Base-by-base conservation (phyloP, 192 early-diverging fungal species). In the Backusella circina region DNA sequence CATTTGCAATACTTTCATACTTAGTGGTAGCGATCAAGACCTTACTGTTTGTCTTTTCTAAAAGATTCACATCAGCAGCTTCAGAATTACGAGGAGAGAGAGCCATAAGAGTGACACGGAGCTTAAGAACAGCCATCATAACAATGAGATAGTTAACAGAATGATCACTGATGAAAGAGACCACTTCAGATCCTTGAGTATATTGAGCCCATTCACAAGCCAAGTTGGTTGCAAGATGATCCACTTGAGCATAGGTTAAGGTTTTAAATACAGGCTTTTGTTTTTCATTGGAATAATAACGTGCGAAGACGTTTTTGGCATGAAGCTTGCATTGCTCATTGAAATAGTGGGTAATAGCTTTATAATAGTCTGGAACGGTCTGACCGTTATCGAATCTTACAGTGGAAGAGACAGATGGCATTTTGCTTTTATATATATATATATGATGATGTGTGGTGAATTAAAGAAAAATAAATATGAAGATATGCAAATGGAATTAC, bases 11-110 rank as follows among this genome's bases (percentile, higher is more conserved):
- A 2, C n/a, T 3, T 68, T 68, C 67, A 68, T 68, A 68, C 5
- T 68, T 68, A 0, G 67, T 35, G 4, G 31, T 75, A 12, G 39
- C n/a, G 1, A 75, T 26, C 41, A 75, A 36, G 0, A 75, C 2
- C 10, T 35, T 75, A 26, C 39, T 36, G 5, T 67, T n/a, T 67
- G 74, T 75, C 21, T 41, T 68, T 47, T 68, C 21, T 44, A 75
- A 15, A 3, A 75, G 38, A 35, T 71, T 61, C 2, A 71, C 69
- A 12, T 65, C 47, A n/a, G 51, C 75, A 71, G 68, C 5, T 70
- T 39, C 68, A 30, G 75, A 76, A 28, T 70, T 76, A n/a, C 68
- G 67, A 41, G 75, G 68, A 21, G 68, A 71, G 3, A 76, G 28
- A 4, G 69, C 7, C 26, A 76, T 32, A 28, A 65, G 9, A 7